phyloP scores from a whole-genome alignment of 2,329 filamentous ascomycete genomes.

The Penicillium occitanis region DNA sequence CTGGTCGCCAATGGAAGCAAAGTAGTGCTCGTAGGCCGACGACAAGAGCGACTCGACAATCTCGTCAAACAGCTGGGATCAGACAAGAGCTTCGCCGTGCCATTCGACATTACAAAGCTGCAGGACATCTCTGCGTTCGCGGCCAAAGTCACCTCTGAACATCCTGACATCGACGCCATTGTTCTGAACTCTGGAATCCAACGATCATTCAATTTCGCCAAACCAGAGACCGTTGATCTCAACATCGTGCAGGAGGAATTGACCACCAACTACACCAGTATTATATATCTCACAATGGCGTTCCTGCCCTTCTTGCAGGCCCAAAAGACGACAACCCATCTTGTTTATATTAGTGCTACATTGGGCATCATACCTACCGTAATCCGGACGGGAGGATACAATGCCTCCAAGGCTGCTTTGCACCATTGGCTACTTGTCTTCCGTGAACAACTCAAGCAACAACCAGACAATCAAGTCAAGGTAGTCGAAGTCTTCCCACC shows the following conservation, averaged over 20 bases:
- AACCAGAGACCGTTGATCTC: conserved; percentile 50
- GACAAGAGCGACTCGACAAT: conserved; percentile 52
- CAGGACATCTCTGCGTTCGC: conserved; percentile 39
- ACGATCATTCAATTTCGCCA: conserved; percentile 50
- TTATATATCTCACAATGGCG: conserved; percentile 51
- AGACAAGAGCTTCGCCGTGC: conserved; percentile 47
- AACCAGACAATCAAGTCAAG: conserved; percentile 47
- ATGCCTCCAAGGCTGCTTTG: conserved; percentile 56
- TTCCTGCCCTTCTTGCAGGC: conserved; percentile 53
- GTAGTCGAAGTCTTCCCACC: conserved; percentile 58
- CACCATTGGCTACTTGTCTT: conserved; percentile 56
- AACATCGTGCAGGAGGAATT: conserved; percentile 47
- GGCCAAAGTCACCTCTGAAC: conserved; percentile 37
- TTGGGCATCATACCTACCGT: conserved; percentile 9
- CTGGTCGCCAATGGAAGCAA: conserved; percentile 50
- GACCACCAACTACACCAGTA: conserved; percentile 53
- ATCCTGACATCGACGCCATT: conserved; percentile 55
- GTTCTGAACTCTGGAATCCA: conserved; percentile 57
- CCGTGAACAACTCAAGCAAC: conserved; percentile 49
- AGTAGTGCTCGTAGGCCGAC: conserved; percentile 52
- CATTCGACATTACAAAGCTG: conserved; percentile 54
- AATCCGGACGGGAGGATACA: conserved; percentile 53
- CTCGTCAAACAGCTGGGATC: conserved; percentile 50
- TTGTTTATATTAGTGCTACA: conserved; percentile 34
- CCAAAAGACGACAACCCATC: conserved; percentile 44